These are phyloP conservation scores for Diaporthe ilicicola DNA, from an alignment of 2,329 filamentous ascomycete species.

Conservation along the genomic window DNA sequence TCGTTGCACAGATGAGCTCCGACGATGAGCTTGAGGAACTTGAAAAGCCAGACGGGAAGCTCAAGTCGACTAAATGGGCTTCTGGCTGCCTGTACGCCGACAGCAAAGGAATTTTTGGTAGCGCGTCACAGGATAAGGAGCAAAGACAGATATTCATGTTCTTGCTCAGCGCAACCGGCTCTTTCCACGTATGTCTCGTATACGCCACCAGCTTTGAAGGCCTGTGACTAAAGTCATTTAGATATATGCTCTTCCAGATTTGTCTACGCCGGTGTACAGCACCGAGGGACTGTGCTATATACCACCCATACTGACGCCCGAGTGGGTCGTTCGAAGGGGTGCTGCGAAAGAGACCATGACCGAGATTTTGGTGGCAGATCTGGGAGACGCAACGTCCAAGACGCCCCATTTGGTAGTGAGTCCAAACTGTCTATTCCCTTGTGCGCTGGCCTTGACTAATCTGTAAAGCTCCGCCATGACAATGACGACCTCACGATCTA, in stretches of 20 bases:
- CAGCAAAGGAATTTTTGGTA: slow-evolving; percentile 62
- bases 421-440: slow-evolving; percentile 22
- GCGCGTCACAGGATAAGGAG: slow-evolving; percentile 49
- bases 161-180: slow-evolving; percentile 77
- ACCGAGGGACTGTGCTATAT: slow-evolving; percentile 82
- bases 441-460: slow-evolving; percentile 23
- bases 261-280: slow-evolving; percentile 75
- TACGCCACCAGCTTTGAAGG: background rate
- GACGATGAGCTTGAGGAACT: slow-evolving; percentile 88
- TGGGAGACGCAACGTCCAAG: slow-evolving; percentile 77
- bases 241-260: slow-evolving; percentile 79
- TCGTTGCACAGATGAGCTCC: slow-evolving; percentile 80
- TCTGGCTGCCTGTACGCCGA: slow-evolving; percentile 87
- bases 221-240: slow-evolving; percentile 46
- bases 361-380: slow-evolving; percentile 84
- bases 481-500: slow-evolving; percentile 89
- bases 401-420: slow-evolving; percentile 84
- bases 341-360: slow-evolving; percentile 76
- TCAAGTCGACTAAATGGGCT: slow-evolving; percentile 75
- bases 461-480: slow-evolving; percentile 73
- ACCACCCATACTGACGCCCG: slow-evolving; percentile 77
- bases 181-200: slow-evolving; percentile 69
- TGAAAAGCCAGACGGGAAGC: slow-evolving; percentile 65
- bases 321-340: slow-evolving; percentile 74
- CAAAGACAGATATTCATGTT: slow-evolving; percentile 73